phyloP scores from a whole-genome alignment of 192 early-diverging fungal species.

The Gryganskiella cystojenkinii region DNA sequence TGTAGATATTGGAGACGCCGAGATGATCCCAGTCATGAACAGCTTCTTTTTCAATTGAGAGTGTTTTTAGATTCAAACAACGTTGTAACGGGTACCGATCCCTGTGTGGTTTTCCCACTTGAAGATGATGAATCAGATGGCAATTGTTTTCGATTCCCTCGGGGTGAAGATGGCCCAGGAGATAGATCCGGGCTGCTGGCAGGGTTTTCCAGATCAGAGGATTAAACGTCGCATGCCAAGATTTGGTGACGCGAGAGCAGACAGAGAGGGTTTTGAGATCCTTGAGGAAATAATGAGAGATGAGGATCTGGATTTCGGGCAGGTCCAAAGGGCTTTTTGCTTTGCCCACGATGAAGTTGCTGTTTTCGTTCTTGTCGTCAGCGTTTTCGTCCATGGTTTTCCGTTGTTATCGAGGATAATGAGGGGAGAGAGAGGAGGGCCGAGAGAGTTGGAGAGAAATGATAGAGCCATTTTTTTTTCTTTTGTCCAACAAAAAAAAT shows the following conservation, averaged over 20 bases:
- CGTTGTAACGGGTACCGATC: background rate
- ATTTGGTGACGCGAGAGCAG: background rate
- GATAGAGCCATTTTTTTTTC: too few relatives aligned
- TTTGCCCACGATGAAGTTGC: background rate
- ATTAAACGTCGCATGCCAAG: conserved; percentile 9
- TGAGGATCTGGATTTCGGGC: background rate
- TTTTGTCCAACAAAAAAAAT: too few relatives aligned
- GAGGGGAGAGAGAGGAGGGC: background rate
- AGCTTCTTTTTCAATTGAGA: conserved; percentile 16
- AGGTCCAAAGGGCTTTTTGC: conserved; percentile 3
- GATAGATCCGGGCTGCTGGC: background rate
- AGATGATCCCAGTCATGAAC: too few relatives aligned
- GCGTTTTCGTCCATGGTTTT: background rate
- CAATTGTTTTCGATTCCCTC: conserved; percentile 1
- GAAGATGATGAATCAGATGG: background rate
- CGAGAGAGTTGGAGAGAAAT: background rate
- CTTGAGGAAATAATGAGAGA: background rate
- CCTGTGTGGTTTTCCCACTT: background rate
- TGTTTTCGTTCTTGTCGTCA: background rate
- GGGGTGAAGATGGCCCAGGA: background rate
- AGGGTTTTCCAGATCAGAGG: conserved; percentile 1
- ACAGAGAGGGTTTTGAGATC: background rate
- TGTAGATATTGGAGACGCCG: too few relatives aligned
- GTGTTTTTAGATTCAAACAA: conserved; percentile 2
- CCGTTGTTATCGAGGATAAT: background rate